phyloP scores from a whole-genome alignment of 768 basidiomycete genomes.

The Hypholoma sublateritium region DNA sequence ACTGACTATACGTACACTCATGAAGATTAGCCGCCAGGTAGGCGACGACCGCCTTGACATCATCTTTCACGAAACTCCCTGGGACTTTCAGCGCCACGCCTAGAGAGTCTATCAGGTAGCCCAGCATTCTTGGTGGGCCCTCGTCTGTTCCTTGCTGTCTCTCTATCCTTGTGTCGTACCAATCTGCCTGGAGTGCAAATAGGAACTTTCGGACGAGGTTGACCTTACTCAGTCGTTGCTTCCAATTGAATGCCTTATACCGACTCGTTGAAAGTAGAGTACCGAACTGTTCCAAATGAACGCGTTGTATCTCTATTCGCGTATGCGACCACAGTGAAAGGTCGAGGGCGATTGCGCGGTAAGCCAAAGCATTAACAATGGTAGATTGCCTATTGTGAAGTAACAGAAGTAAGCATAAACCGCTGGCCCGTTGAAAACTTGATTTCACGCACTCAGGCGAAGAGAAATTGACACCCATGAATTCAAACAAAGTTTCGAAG shows the following conservation, averaged over 20 bases:
- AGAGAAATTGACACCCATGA: slow-evolving; percentile 82
- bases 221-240: slow-evolving; percentile 70
- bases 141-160: background rate
- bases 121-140: slow-evolving; percentile 36
- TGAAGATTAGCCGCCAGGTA: slow-evolving; percentile 83
- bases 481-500: slow-evolving; percentile 83
- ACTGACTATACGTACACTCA: slow-evolving; percentile 44
- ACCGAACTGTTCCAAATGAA: slow-evolving; percentile 80
- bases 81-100: slow-evolving; percentile 55
- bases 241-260: slow-evolving; percentile 75
- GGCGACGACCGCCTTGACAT: slow-evolving; percentile 84
- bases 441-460: slow-evolving; percentile 64
- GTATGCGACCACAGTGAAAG: slow-evolving; percentile 85
- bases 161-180: slow-evolving; percentile 48
- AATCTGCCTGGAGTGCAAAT: slow-evolving; percentile 79
- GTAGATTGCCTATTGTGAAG: slow-evolving; percentile 62
- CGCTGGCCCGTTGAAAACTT: background rate
- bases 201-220: slow-evolving; percentile 70
- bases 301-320: slow-evolving; percentile 67
- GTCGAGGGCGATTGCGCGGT: slow-evolving; percentile 81
- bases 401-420: background rate
- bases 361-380: slow-evolving; percentile 79
- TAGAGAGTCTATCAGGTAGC: slow-evolving; percentile 58
- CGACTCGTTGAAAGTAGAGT: slow-evolving; percentile 72
- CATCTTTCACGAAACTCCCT: slow-evolving; percentile 64